These are phyloP conservation scores for Moesziomyces sp. DNA, from an alignment of 1,284 basidiomycete genomes.

Conservation along the genomic window DNA sequence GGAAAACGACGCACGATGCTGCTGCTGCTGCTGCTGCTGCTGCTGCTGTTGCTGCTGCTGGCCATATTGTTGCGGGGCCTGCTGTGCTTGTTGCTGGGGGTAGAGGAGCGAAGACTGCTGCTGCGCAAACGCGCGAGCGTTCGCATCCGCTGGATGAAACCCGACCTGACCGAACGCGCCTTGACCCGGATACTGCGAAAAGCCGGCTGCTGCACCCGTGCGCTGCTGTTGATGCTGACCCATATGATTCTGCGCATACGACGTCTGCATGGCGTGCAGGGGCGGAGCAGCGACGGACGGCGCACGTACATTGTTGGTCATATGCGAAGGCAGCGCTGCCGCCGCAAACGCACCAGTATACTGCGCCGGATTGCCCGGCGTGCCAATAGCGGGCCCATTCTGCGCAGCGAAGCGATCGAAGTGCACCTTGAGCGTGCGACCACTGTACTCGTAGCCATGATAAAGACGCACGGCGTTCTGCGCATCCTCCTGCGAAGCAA, in stretches of 20 bases:
- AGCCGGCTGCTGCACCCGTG: background rate
- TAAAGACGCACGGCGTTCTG: constrained; percentile 78
- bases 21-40: constrained; percentile 31
- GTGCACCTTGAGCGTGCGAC: constrained; percentile 84
- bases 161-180: constrained; percentile 13
- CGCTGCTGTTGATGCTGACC: constrained; percentile 22
- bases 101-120: constrained; percentile 15
- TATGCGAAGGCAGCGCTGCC: constrained; percentile 55
- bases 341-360: constrained; percentile 65
- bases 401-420: constrained; percentile 72
- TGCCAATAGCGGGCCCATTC: constrained; percentile 39
- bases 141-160: constrained; percentile 14
- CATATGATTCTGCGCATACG: background rate
- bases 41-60: constrained; percentile 29
- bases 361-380: constrained; percentile 62
- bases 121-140: constrained; percentile 3
- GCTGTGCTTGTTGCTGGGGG: constrained; percentile 6
- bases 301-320: constrained; percentile 40
- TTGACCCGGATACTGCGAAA: constrained; percentile 20
- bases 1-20: constrained; percentile 19
- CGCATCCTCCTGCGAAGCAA: constrained; percentile 90
- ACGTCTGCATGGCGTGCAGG: constrained; percentile 20
- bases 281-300: constrained; percentile 12
- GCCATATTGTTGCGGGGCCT: constrained; percentile 12
- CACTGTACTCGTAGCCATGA: constrained; percentile 80